Base-by-base conservation (phyloP, 177 flowering plant species). In the Telopea speciosissima region DNA sequence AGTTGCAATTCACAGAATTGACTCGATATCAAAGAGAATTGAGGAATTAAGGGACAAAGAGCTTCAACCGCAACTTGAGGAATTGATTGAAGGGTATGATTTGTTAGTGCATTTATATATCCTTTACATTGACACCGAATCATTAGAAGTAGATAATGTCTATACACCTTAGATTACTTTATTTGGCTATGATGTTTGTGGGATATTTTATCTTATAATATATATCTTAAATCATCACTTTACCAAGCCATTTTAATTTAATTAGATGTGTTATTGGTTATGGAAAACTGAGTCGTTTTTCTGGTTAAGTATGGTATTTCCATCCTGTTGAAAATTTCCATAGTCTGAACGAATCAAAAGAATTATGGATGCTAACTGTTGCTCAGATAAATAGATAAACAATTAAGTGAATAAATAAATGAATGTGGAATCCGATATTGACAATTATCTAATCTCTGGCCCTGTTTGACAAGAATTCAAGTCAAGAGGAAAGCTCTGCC, bases 11-110 rank as follows among this genome's bases (percentile, higher is more conserved):
- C 96, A 93, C 61, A 81, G 96, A 67, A 93, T 96, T 67, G 86
- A 89, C 71, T 83, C 97, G 1, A 90, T 96, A 73, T 93, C 99
- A 62, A 93, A 85, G 80, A 89, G 81, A 75, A 91, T 96, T 17
- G 99, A 93, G 79, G 96, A 93, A 66, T 66, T 96, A 68, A 79
- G 98, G 74, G 99, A 96, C 81, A 83, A 79, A 71, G 99, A 95
- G 86, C 96, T 93, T 68, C 97, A 93, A 82, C 98, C 98, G 24
- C 99, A 96, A 75, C 95, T 96, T 36, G 96, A 93, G 81, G 99
- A 96, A 77, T 77, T 96, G 72, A 89, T 96, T 77, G 84, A 84
- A 75, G 97, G 97, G 99, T 96, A 88, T 64, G 89, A 69, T 36
- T 68, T 52, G 58, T n/a, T 64, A 52, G 21, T 70, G 24, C 31